Conservation (phyloP, 352 stramenopile species). For the Blastocystis sp. region DNA sequence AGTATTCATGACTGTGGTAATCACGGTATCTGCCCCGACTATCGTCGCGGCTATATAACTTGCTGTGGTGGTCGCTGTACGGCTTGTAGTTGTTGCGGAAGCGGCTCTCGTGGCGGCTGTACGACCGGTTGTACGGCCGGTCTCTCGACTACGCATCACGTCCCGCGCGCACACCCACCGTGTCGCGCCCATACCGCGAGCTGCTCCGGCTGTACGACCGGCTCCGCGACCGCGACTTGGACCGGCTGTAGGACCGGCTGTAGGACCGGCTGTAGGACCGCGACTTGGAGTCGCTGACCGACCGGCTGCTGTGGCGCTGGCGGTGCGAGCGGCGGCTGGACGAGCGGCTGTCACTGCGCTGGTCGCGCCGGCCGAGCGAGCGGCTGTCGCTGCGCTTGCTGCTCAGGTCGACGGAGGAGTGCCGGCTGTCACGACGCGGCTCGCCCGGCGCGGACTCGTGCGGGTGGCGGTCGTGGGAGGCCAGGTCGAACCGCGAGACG, state of each 20-base stretch:
- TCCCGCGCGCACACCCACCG: background rate
- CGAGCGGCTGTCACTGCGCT: background rate
- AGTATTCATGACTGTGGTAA: background rate
- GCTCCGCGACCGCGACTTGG: background rate
- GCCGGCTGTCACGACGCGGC: background rate
- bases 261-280: background rate
- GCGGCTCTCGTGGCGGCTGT: constrained; percentile 1
- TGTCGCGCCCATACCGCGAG: constrained; percentile 4
- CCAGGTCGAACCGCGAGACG: constrained; percentile 1
- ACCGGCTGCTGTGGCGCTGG: constrained; percentile 1
- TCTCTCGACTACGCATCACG: constrained; percentile 35
- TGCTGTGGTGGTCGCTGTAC: constrained; percentile 11
- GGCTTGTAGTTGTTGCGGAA: constrained; percentile 10
- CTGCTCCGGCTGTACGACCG: constrained; percentile 16
- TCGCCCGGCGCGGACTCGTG: background rate
- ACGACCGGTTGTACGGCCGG: background rate
- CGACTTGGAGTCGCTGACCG: constrained; percentile 2
- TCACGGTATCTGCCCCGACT: constrained; percentile 31
- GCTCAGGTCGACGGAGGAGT: background rate
- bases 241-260: background rate
- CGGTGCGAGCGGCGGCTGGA: background rate
- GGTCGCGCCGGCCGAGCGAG: background rate
- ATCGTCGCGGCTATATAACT: constrained; percentile 23
- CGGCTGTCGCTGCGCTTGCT: background rate
- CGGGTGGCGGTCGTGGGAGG: background rate